These are phyloP conservation scores for Cladosporium sp. DNA, from an alignment of 2,329 filamentous ascomycete genomes.

Conservation along the genomic window DNA sequence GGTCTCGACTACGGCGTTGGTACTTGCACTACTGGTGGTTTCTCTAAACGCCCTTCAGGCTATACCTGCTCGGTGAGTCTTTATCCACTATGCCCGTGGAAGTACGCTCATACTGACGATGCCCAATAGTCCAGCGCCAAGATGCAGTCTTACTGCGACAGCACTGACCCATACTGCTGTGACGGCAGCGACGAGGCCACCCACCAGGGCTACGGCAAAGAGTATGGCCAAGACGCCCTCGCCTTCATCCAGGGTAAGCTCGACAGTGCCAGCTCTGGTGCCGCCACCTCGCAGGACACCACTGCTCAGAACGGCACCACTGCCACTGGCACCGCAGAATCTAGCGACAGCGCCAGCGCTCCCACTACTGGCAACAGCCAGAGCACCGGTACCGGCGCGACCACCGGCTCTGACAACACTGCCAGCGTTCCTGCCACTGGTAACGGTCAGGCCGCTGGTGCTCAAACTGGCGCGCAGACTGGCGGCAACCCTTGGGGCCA, in stretches of 20 bases:
- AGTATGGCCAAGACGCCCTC: slow-evolving; percentile 60
- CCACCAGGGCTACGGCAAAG: slow-evolving; percentile 62
- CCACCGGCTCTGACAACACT: not conserved
- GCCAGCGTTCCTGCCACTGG: not conserved
- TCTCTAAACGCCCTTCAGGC: slow-evolving; percentile 32
- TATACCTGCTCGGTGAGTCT: slow-evolving; percentile 14
- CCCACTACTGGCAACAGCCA: not conserved
- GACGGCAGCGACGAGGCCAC: slow-evolving; percentile 60
- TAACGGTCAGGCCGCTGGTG: not conserved
- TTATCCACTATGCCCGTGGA: not conserved
- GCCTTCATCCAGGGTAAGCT: slow-evolving; percentile 59
- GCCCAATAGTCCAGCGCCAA: slow-evolving; percentile 11
- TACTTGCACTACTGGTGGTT: slow-evolving; percentile 58
- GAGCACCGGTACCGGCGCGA: not conserved
- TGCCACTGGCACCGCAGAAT: not conserved
- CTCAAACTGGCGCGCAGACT: not conserved
- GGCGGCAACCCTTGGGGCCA: slow-evolving; percentile 14
- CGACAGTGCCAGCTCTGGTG: slow-evolving; percentile 8
- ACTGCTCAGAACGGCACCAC: slow-evolving; percentile 9
- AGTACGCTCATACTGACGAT: not conserved
- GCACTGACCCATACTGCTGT: slow-evolving; percentile 65
- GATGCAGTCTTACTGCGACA: slow-evolving; percentile 66
- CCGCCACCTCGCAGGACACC: not conserved
- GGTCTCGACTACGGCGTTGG: slow-evolving; percentile 62
- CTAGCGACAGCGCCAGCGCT: not conserved